phyloP scores from a whole-genome alignment of 768 basidiomycete species.

The Cytidiella melzeri region DNA sequence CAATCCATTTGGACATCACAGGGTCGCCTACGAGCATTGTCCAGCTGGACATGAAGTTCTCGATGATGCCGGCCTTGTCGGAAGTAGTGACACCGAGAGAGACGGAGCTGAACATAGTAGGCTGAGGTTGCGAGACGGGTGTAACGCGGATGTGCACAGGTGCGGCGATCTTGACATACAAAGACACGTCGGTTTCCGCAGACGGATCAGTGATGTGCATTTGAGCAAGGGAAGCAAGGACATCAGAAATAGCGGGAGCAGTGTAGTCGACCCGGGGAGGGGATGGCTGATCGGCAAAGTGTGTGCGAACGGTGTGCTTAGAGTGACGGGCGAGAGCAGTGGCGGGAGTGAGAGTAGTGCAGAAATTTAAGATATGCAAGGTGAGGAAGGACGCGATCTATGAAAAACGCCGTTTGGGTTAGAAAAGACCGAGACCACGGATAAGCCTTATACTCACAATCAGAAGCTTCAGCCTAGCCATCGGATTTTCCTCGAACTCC shows the following conservation, averaged over 20 bases:
- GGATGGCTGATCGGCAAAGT: constrained; percentile 16
- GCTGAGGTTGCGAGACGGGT: constrained; percentile 15
- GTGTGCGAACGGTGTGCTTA: constrained; percentile 21
- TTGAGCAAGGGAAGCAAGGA: constrained; percentile 51
- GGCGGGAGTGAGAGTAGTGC: constrained; percentile 80
- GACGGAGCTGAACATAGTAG: constrained; percentile 10
- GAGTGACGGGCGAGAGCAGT: constrained; percentile 44
- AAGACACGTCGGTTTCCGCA: constrained; percentile 25
- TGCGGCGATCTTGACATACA: constrained; percentile 57
- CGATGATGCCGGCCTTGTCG: constrained; percentile 43
- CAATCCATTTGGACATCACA: constrained; percentile 91
- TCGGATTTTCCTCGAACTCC: constrained; percentile 67
- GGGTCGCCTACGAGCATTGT: constrained; percentile 90
- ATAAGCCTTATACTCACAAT: constrained; percentile 43
- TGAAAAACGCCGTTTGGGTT: no score
- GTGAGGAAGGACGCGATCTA: constrained; percentile 88
- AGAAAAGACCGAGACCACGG: background rate
- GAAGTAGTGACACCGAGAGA: no score
- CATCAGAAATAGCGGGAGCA: constrained; percentile 48
- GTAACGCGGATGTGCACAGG: constrained; percentile 51
- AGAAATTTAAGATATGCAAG: constrained; percentile 88
- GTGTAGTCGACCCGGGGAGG: constrained; percentile 66
- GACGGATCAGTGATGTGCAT: constrained; percentile 18
- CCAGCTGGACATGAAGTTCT: constrained; percentile 88
- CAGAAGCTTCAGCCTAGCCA: constrained; percentile 82